Evolutionary conservation across 352 stramenopile species (phyloP).

Genomic region (Peronosclerospora sorghi): DNA sequence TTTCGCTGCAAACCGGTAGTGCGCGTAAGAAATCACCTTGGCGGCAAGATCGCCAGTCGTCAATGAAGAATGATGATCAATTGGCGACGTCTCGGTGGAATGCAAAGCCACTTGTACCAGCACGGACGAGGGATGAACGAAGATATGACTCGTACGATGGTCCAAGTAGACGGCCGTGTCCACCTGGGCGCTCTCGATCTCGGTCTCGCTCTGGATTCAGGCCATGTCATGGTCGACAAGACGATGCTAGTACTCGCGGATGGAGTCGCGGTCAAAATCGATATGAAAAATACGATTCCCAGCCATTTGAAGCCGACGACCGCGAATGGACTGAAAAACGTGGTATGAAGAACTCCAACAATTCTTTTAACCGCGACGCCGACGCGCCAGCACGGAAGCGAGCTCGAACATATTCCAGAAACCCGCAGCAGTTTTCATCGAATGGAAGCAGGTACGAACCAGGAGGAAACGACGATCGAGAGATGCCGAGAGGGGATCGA

Average conservation of each 20-base stretch:
- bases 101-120: background rate
- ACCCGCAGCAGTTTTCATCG: background rate
- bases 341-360: background rate
- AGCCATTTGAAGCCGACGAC: background rate
- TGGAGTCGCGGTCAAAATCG: background rate
- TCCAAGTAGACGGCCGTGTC: slow-evolving; percentile 8
- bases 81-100: slow-evolving; percentile 5
- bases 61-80: slow-evolving; percentile 3
- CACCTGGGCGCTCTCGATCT: slow-evolving; percentile 5
- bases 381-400: slow-evolving; percentile 2
- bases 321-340: slow-evolving; percentile 1
- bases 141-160: slow-evolving; percentile 3
- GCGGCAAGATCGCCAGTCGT: slow-evolving; percentile 8
- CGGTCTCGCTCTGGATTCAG: slow-evolving; percentile 13
- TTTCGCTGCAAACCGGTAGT: slow-evolving; percentile 10
- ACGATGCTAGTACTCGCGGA: slow-evolving; percentile 1
- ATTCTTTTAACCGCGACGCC: background rate
- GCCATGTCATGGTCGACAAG: slow-evolving; percentile 1
- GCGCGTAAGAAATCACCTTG: slow-evolving; percentile 7
- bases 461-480: background rate
- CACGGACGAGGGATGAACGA: background rate
- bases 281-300: background rate
- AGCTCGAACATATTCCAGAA: background rate
- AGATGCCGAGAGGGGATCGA: background rate
- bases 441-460: background rate